Evolutionary conservation across 495 filamentous ascomycete species (phyloP).

Genomic region (Podospora pseudocomata): DNA sequence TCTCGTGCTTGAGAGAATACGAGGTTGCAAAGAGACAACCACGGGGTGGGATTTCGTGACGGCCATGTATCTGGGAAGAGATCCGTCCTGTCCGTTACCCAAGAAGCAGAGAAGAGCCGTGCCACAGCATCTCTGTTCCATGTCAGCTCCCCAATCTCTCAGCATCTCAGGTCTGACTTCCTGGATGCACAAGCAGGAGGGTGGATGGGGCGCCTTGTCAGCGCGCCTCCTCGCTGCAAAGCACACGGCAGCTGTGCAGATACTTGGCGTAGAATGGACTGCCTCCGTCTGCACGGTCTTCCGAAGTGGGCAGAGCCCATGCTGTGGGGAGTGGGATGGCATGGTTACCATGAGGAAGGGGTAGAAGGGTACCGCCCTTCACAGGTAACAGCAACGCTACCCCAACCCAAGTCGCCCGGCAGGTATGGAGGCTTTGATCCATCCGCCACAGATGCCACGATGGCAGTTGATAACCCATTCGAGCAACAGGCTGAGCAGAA

Average conservation of each 20-base stretch:
- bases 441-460: neutral
- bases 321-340: constrained; percentile 2
- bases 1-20: constrained; percentile 7
- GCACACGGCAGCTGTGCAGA: constrained; percentile 5
- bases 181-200: constrained; percentile 10
- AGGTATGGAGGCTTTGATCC: neutral
- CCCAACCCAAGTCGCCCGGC: neutral
- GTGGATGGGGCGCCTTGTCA: constrained; percentile 5
- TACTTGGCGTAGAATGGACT: neutral
- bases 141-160: constrained; percentile 4
- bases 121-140: constrained; percentile 8
- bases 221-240: neutral
- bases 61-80: neutral
- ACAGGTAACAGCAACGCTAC: neutral
- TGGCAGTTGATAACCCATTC: neutral
- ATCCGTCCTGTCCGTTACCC: constrained; percentile 2
- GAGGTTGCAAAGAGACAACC: constrained; percentile 1
- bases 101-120: constrained; percentile 3
- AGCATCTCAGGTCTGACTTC: constrained; percentile 6
- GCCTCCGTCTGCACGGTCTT: neutral
- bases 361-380: neutral
- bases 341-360: constrained; percentile 2
- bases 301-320: constrained; percentile 5
- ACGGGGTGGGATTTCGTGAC: neutral
- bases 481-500: no score